phyloP scores from a whole-genome alignment of 768 basidiomycete species.

The Calocybe indica region DNA sequence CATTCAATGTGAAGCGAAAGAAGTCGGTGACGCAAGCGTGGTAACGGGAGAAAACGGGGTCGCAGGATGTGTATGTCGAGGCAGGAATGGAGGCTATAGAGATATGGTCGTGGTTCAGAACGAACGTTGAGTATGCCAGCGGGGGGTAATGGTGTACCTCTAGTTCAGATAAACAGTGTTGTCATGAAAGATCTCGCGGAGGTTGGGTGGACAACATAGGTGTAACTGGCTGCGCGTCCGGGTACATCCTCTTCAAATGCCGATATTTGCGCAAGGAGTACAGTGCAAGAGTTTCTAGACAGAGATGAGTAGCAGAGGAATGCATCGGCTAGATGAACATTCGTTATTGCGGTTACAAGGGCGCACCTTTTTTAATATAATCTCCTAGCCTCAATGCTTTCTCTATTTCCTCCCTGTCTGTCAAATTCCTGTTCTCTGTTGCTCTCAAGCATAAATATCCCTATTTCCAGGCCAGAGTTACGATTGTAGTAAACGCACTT shows the following conservation, averaged over 20 bases:
- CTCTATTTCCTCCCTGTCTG: constrained; percentile 67
- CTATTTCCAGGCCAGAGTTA: background rate
- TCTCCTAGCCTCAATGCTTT: constrained; percentile 69
- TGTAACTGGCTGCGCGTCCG: constrained; percentile 16
- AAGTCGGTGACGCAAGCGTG: too few species aligned
- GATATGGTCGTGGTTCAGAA: too few species aligned
- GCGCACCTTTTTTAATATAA: constrained; percentile 80
- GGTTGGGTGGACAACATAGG: constrained; percentile 6
- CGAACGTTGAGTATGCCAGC: too few species aligned
- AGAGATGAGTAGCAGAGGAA: background rate
- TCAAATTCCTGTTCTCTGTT: constrained; percentile 63
- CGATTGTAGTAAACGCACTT: constrained; percentile 37
- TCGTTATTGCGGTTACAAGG: background rate
- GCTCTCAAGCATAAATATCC: constrained; percentile 3
- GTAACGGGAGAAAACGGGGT: too few species aligned
- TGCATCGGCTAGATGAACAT: background rate
- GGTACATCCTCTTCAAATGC: constrained; percentile 71
- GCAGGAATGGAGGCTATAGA: too few species aligned
- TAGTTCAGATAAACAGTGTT: too few species aligned
- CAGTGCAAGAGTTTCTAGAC: constrained; percentile 73
- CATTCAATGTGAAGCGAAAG: too few species aligned
- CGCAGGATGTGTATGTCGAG: too few species aligned
- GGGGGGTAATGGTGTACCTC: too few species aligned
- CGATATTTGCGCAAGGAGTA: constrained; percentile 83
- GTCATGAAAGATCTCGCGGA: background rate